Base-by-base conservation (phyloP, 352 stramenopile genomes). In the Thalassiosira hispida region DNA sequence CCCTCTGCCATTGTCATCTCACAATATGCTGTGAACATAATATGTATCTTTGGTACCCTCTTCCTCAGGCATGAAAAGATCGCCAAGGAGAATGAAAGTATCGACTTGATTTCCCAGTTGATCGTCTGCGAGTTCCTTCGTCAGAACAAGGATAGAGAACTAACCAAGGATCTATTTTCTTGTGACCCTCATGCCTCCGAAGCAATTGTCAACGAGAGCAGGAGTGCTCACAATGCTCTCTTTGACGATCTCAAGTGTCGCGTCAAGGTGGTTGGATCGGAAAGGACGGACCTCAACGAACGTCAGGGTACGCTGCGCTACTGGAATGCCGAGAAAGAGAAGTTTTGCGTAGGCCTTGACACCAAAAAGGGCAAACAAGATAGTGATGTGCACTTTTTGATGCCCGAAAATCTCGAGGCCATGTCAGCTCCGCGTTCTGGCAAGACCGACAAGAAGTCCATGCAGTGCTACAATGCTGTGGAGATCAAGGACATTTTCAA, bases 261-360 rank as follows among this genome's bases (percentile, higher is more conserved):
- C 20, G 33, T 83, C 44, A 25, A 60, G 25, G 71, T 79, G 25
- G 65, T 55, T n/a, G 66, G 74, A 33, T 61, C 42, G 1, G 56
- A 83, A 12, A 66, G 62, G 14, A 62, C 70, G 53, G 66, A 77
- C 44, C 29, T 83, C 12, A 77, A 83, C 53, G 67, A 44, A 20
- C 59, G 67, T 18, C 49, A 27, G 8, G 74, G 74, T 20, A 74
- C 61, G 16, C 60, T 83, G 52, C 65, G 49, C 9, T 60, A 71
- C 61, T 83, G 60, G 51, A 60, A 83, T 55, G 62, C 31, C 20
- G 49, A 68, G 7, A 59, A 60, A 22, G 55, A 71, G 14, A 73
- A 64, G 52, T 83, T 70, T 49, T 69, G 56, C 12, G 74, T 83
- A 18, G 65, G 61, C 14, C 44, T 83, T 1, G 67, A 83, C 53